Evolutionary conservation across 2,329 filamentous ascomycete species (phyloP), one percentile per base, ranked within the genome.

Genomic region (Sclerotinia trifoliorum): DNA sequence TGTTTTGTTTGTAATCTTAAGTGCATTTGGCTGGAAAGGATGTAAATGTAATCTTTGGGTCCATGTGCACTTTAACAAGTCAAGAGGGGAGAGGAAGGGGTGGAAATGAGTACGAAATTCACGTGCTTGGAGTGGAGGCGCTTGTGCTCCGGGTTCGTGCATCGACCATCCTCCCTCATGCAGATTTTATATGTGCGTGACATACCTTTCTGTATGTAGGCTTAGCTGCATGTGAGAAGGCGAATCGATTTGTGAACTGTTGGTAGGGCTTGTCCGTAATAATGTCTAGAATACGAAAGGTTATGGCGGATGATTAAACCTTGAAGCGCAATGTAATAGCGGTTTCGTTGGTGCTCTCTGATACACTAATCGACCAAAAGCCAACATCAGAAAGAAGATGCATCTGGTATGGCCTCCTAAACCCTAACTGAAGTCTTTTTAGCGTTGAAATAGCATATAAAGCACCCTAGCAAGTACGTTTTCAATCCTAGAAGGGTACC

Each of bases 111-210:
- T 17, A 44, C 56, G 5, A 58, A 26, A 54, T 52, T 67, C 65
- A 67, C 65, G 65, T 67, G 65, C 26, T 51, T 62, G 44, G 49
- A 62, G 44, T 49, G 26, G 46, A 44, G 19, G 56, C 26, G 11
- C 11, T 42, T 39, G 49, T 67, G 57, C 56, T 67, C 65, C 65
- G 65, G 65, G 15, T 60, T 35, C 39, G 32, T 67, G 57, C 65
- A 63, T 49, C 48, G 44, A 55, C 26, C 26, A 51, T 48, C 51
- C 21, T 35, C 39, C 42, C 52, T 63, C 39, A 42, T 63, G 65
- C 65, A 67, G 42, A 51, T 63, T 54, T 35, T 55, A 26, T 63
- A 44, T 63, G 57, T 54, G 65, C 57, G 65, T 67, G 65, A 67
- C 35, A 46, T 57, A 21, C 35, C 48, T 63, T 35, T 56, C 39